These are phyloP conservation scores for Domatiomyces catenatus DNA, from an alignment of 2,329 filamentous ascomycete species.

Conservation along the genomic window DNA sequence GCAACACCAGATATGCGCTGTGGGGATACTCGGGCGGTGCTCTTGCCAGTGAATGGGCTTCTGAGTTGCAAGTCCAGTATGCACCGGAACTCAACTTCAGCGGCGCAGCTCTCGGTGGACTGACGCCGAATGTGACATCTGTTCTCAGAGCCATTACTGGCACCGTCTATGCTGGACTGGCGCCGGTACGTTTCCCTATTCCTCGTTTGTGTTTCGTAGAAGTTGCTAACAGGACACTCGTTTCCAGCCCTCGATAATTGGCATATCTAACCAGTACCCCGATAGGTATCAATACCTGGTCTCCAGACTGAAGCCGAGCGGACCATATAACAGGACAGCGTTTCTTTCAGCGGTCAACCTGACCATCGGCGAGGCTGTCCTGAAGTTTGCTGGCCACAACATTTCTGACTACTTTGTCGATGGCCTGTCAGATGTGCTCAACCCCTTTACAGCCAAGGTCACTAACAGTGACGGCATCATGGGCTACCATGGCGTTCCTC, in stretches of 20 bases:
- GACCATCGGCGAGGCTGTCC: slow-evolving; percentile 15
- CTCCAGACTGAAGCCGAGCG: neutral
- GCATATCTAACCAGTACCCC: slow-evolving; percentile 19
- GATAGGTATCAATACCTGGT: slow-evolving; percentile 2
- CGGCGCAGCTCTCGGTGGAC: slow-evolving; percentile 36
- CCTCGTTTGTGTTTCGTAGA: no score
- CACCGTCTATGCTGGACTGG: slow-evolving; percentile 22
- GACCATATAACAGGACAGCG: slow-evolving; percentile 1
- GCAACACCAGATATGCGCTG: slow-evolving; percentile 23
- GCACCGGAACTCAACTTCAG: slow-evolving; percentile 37
- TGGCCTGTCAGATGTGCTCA: neutral
- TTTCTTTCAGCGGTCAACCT: slow-evolving; percentile 2
- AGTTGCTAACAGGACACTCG: neutral
- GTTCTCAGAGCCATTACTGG: slow-evolving; percentile 25
- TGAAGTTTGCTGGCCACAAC: slow-evolving; percentile 4
- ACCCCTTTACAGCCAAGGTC: neutral
- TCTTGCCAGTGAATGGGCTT: slow-evolving; percentile 37
- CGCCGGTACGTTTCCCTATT: slow-evolving; percentile 21
- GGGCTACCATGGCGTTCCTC: slow-evolving; percentile 29
- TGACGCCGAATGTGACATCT: slow-evolving; percentile 28
- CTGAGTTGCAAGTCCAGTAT: slow-evolving; percentile 37
- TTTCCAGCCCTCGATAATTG: slow-evolving; percentile 4
- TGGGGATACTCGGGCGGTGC: slow-evolving; percentile 45
- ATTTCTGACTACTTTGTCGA: slow-evolving; percentile 9
- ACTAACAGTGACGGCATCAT: slow-evolving; percentile 10